phyloP scores from a whole-genome alignment of 345 rosid genomes.

The Passiflora organensis region DNA sequence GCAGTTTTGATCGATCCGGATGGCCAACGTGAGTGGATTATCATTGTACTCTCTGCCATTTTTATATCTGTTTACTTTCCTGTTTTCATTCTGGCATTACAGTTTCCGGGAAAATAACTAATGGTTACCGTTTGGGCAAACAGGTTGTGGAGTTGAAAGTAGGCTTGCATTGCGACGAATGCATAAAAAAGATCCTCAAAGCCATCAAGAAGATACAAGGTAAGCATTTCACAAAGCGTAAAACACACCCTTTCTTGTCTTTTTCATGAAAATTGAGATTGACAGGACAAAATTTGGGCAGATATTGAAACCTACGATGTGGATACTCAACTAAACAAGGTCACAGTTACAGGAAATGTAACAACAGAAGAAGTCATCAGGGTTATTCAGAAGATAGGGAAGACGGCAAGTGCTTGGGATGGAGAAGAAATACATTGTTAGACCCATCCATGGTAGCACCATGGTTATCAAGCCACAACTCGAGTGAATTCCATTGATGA shows the following conservation, averaged over 20 bases:
- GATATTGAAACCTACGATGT: conserved; percentile 77
- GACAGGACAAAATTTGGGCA: conserved; percentile 7
- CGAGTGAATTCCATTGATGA: too few relatives aligned
- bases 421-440: neutral
- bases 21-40: too few relatives aligned
- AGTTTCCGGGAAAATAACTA: neutral
- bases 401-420: conserved; percentile 54
- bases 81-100: neutral
- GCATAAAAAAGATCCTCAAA: conserved; percentile 76
- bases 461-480: too few relatives aligned
- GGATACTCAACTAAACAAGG: conserved; percentile 75
- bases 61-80: too few relatives aligned
- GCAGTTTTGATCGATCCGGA: too few relatives aligned
- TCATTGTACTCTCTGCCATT: too few relatives aligned
- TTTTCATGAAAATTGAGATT: neutral
- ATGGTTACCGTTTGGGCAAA: neutral
- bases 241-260: neutral
- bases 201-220: conserved; percentile 84
- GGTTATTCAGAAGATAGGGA: conserved; percentile 70
- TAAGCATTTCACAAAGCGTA: conserved; percentile 9
- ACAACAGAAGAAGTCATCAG: conserved; percentile 59
- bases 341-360: conserved; percentile 73
- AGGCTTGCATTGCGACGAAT: conserved; percentile 68
- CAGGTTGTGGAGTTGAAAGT: conserved; percentile 82
- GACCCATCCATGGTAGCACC: too few relatives aligned